These are phyloP conservation scores for Penicillium cosmopolitanum DNA, from an alignment of 495 filamentous ascomycete species.

Conservation along the genomic window DNA sequence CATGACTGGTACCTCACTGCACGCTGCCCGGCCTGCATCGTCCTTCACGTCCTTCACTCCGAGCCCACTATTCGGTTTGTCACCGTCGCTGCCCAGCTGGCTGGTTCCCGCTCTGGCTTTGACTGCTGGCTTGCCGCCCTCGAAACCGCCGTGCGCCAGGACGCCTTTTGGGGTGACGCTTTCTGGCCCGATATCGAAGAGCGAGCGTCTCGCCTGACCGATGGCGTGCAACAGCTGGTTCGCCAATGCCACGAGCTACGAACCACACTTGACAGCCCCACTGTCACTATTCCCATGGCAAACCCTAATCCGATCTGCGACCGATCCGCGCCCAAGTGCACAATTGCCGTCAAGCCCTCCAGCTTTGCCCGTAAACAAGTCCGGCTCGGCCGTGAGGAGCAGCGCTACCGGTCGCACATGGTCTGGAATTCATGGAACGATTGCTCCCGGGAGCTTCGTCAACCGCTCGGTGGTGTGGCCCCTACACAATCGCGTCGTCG, in stretches of 20 bases:
- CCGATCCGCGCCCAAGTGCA: constrained; percentile 23
- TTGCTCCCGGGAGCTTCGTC: constrained; percentile 28
- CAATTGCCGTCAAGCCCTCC: constrained; percentile 35
- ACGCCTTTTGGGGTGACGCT: constrained; percentile 60
- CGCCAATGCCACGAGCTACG: constrained; percentile 56
- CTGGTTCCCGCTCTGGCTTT: constrained; percentile 52
- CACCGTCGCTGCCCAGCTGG: constrained; percentile 57
- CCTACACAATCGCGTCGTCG: constrained; percentile 30
- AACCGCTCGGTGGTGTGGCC: constrained; percentile 23
- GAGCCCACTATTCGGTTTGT: constrained; percentile 63
- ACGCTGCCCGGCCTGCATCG: constrained; percentile 62
- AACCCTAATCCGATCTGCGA: constrained; percentile 24
- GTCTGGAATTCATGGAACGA: constrained; percentile 31
- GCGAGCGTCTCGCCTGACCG: constrained; percentile 52
- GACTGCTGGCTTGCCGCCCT: constrained; percentile 59
- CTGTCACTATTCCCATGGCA: constrained; percentile 25
- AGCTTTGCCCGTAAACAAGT: constrained; percentile 38
- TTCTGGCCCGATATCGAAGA: constrained; percentile 60
- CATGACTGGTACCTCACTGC: constrained; percentile 60
- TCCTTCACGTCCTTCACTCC: constrained; percentile 56
- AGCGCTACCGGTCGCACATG: constrained; percentile 31
- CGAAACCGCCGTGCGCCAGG: constrained; percentile 54
- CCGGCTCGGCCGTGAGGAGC: constrained; percentile 38
- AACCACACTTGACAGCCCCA: constrained; percentile 31
- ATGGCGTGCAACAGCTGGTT: constrained; percentile 58